These are phyloP conservation scores for Mucuna pruriens DNA, from an alignment of 306 rosid genomes.

Conservation along the genomic window DNA sequence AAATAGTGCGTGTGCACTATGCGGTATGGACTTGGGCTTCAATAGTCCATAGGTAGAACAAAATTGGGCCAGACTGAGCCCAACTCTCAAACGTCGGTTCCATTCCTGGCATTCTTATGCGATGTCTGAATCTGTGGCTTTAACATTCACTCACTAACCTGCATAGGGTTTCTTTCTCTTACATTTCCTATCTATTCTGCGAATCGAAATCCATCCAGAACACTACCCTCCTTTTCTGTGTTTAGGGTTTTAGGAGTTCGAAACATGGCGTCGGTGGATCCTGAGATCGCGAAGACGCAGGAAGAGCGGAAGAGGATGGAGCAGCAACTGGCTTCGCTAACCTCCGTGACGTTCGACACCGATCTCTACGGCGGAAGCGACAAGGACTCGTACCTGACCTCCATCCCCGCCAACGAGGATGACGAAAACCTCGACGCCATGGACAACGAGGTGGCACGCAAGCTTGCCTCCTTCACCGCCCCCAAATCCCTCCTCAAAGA, in stretches of 20 bases:
- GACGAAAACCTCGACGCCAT: constrained; percentile 30
- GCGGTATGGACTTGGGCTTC: background rate
- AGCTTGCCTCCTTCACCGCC: constrained; percentile 34
- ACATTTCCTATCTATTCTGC: background rate
- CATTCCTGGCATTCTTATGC: background rate
- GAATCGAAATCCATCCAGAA: background rate
- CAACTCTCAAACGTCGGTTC: background rate
- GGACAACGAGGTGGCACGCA: constrained; percentile 37
- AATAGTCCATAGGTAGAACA: background rate
- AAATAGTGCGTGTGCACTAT: background rate
- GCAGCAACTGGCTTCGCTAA: constrained; percentile 45
- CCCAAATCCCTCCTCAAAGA: constrained; percentile 24
- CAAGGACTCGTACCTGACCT: constrained; percentile 28
- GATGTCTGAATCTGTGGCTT: background rate
- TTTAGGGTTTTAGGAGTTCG: constrained; percentile 26
- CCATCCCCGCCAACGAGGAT: constrained; percentile 44
- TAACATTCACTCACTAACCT: background rate
- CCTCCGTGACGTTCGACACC: constrained; percentile 44
- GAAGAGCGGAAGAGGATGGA: constrained; percentile 66
- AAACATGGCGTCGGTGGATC: constrained; percentile 50
- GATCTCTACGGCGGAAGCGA: constrained; percentile 47
- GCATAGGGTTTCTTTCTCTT: background rate
- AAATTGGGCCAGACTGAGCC: background rate
- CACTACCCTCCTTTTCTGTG: background rate
- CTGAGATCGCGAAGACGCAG: constrained; percentile 84